These are phyloP conservation scores for Hermanozyma aechmeae DNA, from an alignment of 805 yeast genomes.

Conservation along the genomic window DNA sequence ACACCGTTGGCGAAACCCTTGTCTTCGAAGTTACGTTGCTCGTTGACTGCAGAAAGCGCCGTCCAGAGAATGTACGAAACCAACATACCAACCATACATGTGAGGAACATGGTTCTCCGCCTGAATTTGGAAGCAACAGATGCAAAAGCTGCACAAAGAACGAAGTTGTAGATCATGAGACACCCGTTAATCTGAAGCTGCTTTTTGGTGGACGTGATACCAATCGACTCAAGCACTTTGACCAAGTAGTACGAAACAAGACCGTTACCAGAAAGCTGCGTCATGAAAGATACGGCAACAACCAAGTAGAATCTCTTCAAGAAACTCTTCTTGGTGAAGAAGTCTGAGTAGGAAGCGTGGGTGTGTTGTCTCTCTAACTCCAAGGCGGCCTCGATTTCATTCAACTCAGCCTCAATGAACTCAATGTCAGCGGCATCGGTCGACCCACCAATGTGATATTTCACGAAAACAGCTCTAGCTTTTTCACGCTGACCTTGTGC, in stretches of 20 bases:
- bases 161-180: neutral
- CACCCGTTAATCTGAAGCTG: neutral
- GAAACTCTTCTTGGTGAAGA: neutral
- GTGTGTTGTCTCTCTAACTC: neutral
- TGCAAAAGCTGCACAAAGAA: neutral
- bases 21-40: neutral
- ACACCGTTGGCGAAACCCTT: neutral
- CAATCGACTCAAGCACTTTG: neutral
- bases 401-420: neutral
- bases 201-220: neutral
- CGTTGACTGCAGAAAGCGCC: neutral
- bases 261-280: slow-evolving; percentile 23
- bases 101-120: neutral
- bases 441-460: neutral
- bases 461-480: neutral
- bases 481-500: neutral
- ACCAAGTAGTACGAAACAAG: slow-evolving; percentile 11
- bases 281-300: slow-evolving; percentile 1
- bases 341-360: neutral
- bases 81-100: neutral
- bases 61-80: neutral
- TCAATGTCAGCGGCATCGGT: neutral
- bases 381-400: neutral
- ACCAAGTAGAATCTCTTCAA: neutral
- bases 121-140: neutral